Percentiles rank a stretch among this genome's conserved stretches.
phyloP scores from a whole-genome alignment of 2,329 filamentous ascomycete species.

The Gyromitra esculenta region DNA sequence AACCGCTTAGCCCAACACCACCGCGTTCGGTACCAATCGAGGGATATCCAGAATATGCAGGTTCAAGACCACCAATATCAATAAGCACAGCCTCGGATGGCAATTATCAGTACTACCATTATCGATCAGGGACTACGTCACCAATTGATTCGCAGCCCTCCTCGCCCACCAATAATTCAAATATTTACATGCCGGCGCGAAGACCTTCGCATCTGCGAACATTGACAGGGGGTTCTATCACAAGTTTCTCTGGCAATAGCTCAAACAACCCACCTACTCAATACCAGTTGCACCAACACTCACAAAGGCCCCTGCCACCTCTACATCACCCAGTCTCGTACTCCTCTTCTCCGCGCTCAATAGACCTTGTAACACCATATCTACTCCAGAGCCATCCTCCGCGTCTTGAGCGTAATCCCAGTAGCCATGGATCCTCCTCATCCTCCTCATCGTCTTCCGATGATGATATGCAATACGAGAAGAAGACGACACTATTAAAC shows the following conservation, averaged over 20 bases:
- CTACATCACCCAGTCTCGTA: conserved; percentile 57
- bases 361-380: conserved; percentile 58
- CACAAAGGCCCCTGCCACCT: conserved; percentile 56
- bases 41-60: conserved; percentile 29
- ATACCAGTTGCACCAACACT: conserved; percentile 52
- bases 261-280: conserved; percentile 47
- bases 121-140: conserved; percentile 46
- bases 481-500: conserved; percentile 37
- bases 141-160: conserved; percentile 50
- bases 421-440: conserved; percentile 43
- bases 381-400: conserved; percentile 45
- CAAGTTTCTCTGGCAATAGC: conserved; percentile 51
- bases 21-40: conserved; percentile 47
- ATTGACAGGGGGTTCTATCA: conserved; percentile 54
- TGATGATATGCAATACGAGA: conserved; percentile 52
- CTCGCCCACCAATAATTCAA: conserved; percentile 53
- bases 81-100: conserved; percentile 33
- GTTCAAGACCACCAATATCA: conserved; percentile 44
- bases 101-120: conserved; percentile 33
- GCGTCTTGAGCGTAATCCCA: conserved; percentile 11
- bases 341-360: conserved; percentile 57
- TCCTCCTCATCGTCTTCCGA: conserved; percentile 40
- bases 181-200: conserved; percentile 51
- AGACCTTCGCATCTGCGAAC: conserved; percentile 55
- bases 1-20: conserved; percentile 54